Base-by-base conservation (phyloP, 768 basidiomycete genomes). In the Rhodotorula graminis region DNA sequence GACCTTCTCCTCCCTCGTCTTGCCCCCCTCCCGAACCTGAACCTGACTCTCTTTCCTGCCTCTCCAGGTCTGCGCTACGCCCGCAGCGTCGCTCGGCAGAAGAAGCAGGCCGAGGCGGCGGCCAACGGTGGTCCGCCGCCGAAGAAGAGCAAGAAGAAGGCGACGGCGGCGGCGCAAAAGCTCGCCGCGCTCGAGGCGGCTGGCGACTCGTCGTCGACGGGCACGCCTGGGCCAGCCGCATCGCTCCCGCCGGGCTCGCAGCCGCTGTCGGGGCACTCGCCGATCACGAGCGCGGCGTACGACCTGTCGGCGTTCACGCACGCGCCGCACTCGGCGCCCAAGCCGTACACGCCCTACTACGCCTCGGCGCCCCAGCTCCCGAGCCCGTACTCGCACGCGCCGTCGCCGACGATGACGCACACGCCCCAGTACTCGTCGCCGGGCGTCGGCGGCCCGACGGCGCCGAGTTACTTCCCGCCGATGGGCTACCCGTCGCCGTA, bases 51-150 rank as follows among this genome's bases (percentile, higher is more conserved):
- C 9, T 16, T 15, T 15, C 2, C 27, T 19, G 23, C 5, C 4
- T 42, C 19, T 40, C 19, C 67, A 76, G 76, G 76, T 5, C 58
- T 77, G 3, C 49, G 76, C 16, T 70, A 72, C 64, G 76, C 76
- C 9, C 71, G 76, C 19, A 58, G 69, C 23, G 71, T 76, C 16
- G 58, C 71, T 12, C 62, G 70, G 31, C 49, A 62, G 67, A 68
- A 65, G 29, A 75, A 75, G 61, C 65, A 55, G 27, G 67, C 67
- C 19, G 71, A 72, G 60, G 47, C 52, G 23, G 63, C 66, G 6
- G 71, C 66, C 33, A 61, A 57, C 44, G 71, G 67, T 15, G 52
- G 27, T 6, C n/a, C 33, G 1, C 23, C 31, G 23, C 27, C 42
- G 21, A 64, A 60, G 27, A 53, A 49, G 50, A 47, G 42, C 37